Evolutionary conservation across 495 filamentous ascomycete genomes (phyloP).

Genomic region (Podospora pseudocomata): DNA sequence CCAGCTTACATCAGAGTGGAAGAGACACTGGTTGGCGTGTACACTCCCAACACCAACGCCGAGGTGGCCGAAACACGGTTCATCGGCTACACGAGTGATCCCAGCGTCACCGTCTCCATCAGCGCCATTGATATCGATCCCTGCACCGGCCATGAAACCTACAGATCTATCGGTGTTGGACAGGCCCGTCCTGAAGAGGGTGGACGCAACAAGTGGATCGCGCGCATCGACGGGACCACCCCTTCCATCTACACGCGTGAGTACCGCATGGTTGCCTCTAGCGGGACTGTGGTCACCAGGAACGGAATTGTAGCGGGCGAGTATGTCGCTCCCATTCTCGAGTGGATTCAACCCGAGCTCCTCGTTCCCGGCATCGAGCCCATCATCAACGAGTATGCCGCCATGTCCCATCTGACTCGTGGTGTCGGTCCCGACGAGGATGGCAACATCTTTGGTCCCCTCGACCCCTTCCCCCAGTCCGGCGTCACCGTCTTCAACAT

Average conservation of each 20-base stretch:
- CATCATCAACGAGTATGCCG: slow-evolving; percentile 18
- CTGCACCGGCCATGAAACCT: slow-evolving; percentile 37
- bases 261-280: slow-evolving; percentile 31
- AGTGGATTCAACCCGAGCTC: slow-evolving; percentile 35
- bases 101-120: slow-evolving; percentile 28
- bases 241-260: slow-evolving; percentile 35
- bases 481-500: slow-evolving; percentile 21
- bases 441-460: slow-evolving; percentile 21
- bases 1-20: slow-evolving; percentile 39
- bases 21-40: slow-evolving; percentile 34
- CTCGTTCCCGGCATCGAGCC: slow-evolving; percentile 16
- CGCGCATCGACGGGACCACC: slow-evolving; percentile 29
- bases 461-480: slow-evolving; percentile 24
- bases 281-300: slow-evolving; percentile 26
- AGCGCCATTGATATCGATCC: slow-evolving; percentile 40
- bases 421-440: slow-evolving; percentile 21
- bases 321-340: slow-evolving; percentile 38
- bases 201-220: slow-evolving; percentile 35
- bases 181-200: slow-evolving; percentile 23
- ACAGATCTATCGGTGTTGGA: slow-evolving; percentile 21
- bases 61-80: slow-evolving; percentile 35
- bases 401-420: slow-evolving; percentile 19
- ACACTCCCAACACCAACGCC: slow-evolving; percentile 25
- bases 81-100: slow-evolving; percentile 19
- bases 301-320: slow-evolving; percentile 40